These are phyloP conservation scores for Fusarium floridanum DNA, from an alignment of 2,329 filamentous ascomycete species.

Conservation along the genomic window DNA sequence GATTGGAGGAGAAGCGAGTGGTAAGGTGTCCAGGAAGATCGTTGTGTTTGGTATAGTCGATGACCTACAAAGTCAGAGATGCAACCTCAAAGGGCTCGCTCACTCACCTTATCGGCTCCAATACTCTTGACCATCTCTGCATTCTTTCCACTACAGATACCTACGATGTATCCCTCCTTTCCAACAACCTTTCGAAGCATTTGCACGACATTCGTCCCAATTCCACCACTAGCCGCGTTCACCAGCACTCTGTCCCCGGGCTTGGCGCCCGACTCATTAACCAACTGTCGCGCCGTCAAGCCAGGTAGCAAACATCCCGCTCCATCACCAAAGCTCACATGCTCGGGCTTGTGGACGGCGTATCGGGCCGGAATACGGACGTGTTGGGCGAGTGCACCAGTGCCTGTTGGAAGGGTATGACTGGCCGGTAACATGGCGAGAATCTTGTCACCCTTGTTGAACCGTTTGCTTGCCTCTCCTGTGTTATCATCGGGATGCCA, in stretches of 20 bases:
- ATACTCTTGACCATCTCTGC: conserved; percentile 58
- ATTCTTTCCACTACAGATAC: conserved; percentile 62
- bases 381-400: conserved; percentile 57
- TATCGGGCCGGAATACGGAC: conserved; percentile 53
- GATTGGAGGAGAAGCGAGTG: conserved; percentile 44
- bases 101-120: conserved; percentile 64
- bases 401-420: conserved; percentile 50
- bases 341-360: conserved; percentile 50
- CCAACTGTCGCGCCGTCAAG: conserved; percentile 55
- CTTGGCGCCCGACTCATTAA: conserved; percentile 54
- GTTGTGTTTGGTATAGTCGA: conserved; percentile 57
- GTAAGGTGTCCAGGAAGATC: conserved; percentile 53
- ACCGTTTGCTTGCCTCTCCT: conserved; percentile 25
- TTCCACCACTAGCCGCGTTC: conserved; percentile 65
- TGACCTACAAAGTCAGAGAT: conserved; percentile 45
- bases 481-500: conserved; percentile 46
- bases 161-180: conserved; percentile 58
- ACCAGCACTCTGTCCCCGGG: conserved; percentile 58
- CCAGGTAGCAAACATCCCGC: conserved; percentile 56
- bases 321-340: conserved; percentile 49
- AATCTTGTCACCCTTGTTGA: conserved; percentile 50
- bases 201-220: conserved; percentile 62
- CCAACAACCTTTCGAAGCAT: conserved; percentile 56
- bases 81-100: background rate
- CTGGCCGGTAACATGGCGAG: conserved; percentile 55